phyloP scores from a whole-genome alignment of 495 filamentous ascomycete species.

The Penicillium pancosmium region DNA sequence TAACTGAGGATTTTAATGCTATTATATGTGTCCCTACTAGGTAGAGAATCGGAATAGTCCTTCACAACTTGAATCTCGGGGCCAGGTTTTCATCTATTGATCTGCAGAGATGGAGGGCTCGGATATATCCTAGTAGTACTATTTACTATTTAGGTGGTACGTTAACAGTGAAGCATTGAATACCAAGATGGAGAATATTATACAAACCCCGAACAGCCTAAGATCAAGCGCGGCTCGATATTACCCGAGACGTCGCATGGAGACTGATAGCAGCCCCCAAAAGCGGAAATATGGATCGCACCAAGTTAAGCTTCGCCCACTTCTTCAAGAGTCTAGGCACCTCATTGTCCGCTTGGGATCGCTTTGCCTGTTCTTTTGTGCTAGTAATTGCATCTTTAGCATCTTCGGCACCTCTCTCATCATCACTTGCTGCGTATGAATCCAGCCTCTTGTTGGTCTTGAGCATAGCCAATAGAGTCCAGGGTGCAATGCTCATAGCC shows the following conservation, averaged over 20 bases:
- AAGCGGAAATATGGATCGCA: neutral
- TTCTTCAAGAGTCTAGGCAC: neutral
- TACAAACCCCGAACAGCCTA: neutral
- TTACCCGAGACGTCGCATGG: neutral
- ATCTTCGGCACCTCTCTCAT: neutral
- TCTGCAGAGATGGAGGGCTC: no score
- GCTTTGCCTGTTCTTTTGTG: neutral
- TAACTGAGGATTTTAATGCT: no score
- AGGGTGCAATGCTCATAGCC: neutral
- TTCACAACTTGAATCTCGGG: no score
- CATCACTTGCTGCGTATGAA: neutral
- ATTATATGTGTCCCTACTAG: no score
- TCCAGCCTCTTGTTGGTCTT: neutral
- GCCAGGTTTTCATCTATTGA: no score
- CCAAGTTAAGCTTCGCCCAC: conserved; percentile 4
- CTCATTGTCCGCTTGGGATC: neutral
- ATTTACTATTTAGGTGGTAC: no score
- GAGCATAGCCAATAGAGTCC: conserved; percentile 1
- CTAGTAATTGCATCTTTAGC: neutral
- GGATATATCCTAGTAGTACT: no score
- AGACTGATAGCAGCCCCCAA: neutral
- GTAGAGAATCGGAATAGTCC: no score
- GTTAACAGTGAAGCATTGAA: no score
- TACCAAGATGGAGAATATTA: no score
- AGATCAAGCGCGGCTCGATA: neutral